These are phyloP conservation scores for Nemania serpens DNA, from an alignment of 2,329 filamentous ascomycete species.

Conservation along the genomic window DNA sequence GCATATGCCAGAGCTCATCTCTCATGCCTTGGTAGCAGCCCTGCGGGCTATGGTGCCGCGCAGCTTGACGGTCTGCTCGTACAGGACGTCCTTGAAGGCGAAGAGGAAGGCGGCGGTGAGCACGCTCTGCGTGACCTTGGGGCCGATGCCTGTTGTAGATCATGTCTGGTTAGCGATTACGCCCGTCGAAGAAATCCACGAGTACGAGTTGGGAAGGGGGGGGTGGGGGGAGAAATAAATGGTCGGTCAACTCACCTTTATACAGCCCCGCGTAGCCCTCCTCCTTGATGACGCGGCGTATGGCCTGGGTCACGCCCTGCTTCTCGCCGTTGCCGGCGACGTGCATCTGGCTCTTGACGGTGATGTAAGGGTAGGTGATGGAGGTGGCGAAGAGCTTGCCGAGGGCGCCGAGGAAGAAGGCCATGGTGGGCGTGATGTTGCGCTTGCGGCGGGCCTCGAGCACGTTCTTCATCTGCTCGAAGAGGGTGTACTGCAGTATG, in stretches of 20 bases:
- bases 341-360: conserved; percentile 97
- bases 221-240: background rate
- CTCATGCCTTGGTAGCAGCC: conserved; percentile 41
- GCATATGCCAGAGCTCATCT: too few relatives aligned
- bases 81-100: conserved; percentile 96
- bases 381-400: conserved; percentile 93
- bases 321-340: conserved; percentile 78
- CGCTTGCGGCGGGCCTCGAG: conserved; percentile 67
- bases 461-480: conserved; percentile 94
- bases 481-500: conserved; percentile 97
- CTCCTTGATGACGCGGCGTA: conserved; percentile 79
- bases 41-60: conserved; percentile 51
- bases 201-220: too few relatives aligned
- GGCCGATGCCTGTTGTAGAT: conserved; percentile 73
- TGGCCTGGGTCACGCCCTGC: conserved; percentile 77
- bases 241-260: conserved; percentile 66
- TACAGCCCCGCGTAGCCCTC: conserved; percentile 94
- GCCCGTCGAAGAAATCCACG: too few relatives aligned
- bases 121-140: conserved; percentile 96
- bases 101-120: conserved; percentile 95
- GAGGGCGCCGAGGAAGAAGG: conserved; percentile 88
- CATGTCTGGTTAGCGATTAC: conserved; percentile 3
- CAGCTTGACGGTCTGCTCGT: conserved; percentile 76
- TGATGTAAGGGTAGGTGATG: conserved; percentile 98
- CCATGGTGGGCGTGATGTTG: conserved; percentile 81